A percentile compares a stretch with the other conserved stretches of the same genome.
phyloP scores from a whole-genome alignment of 2,329 filamentous ascomycete genomes.

The Paracorniculantispora psalliotae region DNA sequence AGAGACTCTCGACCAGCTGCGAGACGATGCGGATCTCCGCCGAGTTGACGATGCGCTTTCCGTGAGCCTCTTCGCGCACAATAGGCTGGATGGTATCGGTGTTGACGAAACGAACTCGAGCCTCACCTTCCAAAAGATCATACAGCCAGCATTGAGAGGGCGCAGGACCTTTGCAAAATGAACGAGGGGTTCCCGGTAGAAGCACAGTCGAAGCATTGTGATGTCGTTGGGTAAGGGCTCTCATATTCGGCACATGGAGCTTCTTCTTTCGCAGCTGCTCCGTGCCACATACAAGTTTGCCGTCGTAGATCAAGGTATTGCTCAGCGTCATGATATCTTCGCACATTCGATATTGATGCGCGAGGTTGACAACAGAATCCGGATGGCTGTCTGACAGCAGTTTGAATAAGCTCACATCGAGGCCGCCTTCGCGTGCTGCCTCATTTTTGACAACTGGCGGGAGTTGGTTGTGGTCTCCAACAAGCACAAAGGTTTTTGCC shows the following conservation, averaged over 20 bases:
- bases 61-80: slow-evolving; percentile 67
- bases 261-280: slow-evolving; percentile 65
- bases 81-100: slow-evolving; percentile 67
- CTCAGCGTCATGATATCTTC: slow-evolving; percentile 93
- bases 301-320: slow-evolving; percentile 90
- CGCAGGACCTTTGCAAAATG: slow-evolving; percentile 51
- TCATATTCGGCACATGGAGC: slow-evolving; percentile 63
- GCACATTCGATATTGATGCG: slow-evolving; percentile 98
- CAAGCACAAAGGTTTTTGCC: slow-evolving; percentile 87
- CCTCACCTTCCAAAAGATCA: slow-evolving; percentile 62
- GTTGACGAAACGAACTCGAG: slow-evolving; percentile 82
- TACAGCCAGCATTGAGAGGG: slow-evolving; percentile 67
- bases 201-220: slow-evolving; percentile 46
- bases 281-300: slow-evolving; percentile 83
- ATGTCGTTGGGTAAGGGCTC: slow-evolving; percentile 55
- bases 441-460: slow-evolving; percentile 93
- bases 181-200: slow-evolving; percentile 34
- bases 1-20: slow-evolving; percentile 74
- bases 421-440: slow-evolving; percentile 74
- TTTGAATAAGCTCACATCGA: slow-evolving; percentile 93
- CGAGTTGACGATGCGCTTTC: slow-evolving; percentile 82
- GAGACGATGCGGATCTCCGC: slow-evolving; percentile 73
- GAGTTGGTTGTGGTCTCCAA: slow-evolving; percentile 94
- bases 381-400: slow-evolving; percentile 86
- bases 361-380: slow-evolving; percentile 80